phyloP scores from a whole-genome alignment of 2,329 filamentous ascomycete genomes.

The Monilinia vaccinii-corymbosi region DNA sequence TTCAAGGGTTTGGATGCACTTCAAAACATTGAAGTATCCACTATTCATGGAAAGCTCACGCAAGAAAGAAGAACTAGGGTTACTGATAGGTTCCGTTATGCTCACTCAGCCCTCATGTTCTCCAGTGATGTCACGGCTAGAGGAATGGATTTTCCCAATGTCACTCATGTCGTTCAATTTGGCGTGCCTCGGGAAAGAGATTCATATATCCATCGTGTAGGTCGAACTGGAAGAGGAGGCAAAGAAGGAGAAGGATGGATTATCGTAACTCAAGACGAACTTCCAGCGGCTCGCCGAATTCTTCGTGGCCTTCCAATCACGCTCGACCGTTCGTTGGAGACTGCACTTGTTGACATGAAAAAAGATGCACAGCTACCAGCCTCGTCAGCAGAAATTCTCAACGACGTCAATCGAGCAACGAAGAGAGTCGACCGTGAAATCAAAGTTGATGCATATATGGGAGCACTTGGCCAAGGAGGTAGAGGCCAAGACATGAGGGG shows the following conservation, averaged over 20 bases:
- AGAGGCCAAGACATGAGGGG: background rate
- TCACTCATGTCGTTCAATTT: constrained; percentile 69
- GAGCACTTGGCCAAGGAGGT: constrained; percentile 10
- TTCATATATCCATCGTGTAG: constrained; percentile 68
- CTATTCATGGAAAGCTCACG: constrained; percentile 72
- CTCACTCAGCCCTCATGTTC: constrained; percentile 55
- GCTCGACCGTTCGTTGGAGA: constrained; percentile 20
- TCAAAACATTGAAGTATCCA: constrained; percentile 22
- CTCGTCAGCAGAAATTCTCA: constrained; percentile 21
- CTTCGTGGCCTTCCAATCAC: constrained; percentile 26
- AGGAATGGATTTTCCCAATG: constrained; percentile 76
- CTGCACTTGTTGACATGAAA: constrained; percentile 28
- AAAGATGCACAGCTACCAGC: constrained; percentile 28
- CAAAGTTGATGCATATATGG: constrained; percentile 25
- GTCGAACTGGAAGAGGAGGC: constrained; percentile 66
- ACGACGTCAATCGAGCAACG: constrained; percentile 23
- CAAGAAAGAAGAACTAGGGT: constrained; percentile 61
- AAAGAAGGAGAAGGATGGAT: constrained; percentile 56
- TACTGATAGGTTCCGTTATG: constrained; percentile 62
- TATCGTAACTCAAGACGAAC: constrained; percentile 20
- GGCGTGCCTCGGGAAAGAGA: constrained; percentile 55
- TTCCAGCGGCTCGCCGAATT: constrained; percentile 16
- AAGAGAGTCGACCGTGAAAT: constrained; percentile 22
- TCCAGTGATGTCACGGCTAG: constrained; percentile 75
- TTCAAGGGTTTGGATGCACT: constrained; percentile 28